These are phyloP conservation scores for Nothopassalora personata DNA, from an alignment of 2,329 filamentous ascomycete species.

Conservation along the genomic window DNA sequence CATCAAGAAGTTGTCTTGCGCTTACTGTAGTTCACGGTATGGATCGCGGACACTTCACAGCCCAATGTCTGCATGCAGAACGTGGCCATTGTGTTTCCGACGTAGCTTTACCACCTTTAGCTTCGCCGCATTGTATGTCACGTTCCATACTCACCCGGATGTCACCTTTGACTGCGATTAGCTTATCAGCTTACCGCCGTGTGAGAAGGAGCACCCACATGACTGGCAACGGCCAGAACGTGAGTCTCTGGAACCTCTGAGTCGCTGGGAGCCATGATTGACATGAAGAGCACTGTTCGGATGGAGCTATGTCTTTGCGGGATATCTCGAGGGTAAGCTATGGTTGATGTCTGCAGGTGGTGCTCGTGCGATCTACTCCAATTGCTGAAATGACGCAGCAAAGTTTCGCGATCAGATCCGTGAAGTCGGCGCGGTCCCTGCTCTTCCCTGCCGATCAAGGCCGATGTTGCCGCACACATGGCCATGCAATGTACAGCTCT, in stretches of 20 bases:
- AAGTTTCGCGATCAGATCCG: neutral
- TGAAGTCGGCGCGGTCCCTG: neutral
- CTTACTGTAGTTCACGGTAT: conserved; percentile 96
- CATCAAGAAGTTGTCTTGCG: conserved; percentile 12
- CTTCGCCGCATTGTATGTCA: neutral
- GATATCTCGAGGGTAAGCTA: neutral
- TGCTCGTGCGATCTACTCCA: neutral
- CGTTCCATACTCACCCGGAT: conserved; percentile 57
- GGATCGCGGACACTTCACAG: conserved; percentile 87
- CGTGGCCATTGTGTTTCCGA: conserved; percentile 95
- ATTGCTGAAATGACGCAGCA: neutral
- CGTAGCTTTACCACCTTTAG: conserved; percentile 60
- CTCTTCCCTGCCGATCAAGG: neutral
- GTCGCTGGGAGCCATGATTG: conserved; percentile 14
- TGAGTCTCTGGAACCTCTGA: conserved; percentile 53
- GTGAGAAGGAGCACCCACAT: conserved; percentile 60
- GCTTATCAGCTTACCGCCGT: conserved; percentile 24
- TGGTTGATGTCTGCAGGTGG: neutral
- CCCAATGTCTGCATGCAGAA: conserved; percentile 91
- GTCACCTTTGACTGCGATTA: conserved; percentile 52
- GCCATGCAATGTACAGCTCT: neutral
- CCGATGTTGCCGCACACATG: neutral
- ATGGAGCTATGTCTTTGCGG: conserved; percentile 3
- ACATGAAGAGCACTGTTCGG: neutral
- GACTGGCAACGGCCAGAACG: conserved; percentile 85